phyloP scores from a whole-genome alignment of 129 eudicot species.

The Solidago caesia region DNA sequence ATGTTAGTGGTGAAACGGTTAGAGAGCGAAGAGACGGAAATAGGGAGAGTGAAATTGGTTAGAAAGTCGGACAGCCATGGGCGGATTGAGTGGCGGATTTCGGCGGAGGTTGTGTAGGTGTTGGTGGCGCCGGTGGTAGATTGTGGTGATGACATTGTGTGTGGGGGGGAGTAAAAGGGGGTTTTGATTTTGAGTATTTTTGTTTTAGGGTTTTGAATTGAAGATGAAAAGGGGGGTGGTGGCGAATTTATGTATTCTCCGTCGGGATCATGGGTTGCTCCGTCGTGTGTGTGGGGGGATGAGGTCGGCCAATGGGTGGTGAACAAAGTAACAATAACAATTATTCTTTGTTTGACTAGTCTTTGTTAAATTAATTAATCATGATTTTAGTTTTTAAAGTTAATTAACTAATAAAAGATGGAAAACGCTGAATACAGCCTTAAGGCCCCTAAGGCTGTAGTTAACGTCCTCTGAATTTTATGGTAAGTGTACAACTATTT shows the following conservation, averaged over 20 bases:
- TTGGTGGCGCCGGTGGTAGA: constrained; percentile 32
- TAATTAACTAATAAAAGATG: too few species aligned
- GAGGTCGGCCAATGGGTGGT: constrained; percentile 24
- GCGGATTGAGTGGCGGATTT: constrained; percentile 53
- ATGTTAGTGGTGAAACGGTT: constrained; percentile 56
- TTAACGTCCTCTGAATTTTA: too few species aligned
- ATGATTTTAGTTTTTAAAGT: too few species aligned
- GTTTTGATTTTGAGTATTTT: background rate
- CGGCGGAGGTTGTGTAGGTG: constrained; percentile 40
- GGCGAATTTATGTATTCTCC: constrained; percentile 20
- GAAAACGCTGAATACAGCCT: too few species aligned
- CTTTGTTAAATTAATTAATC: too few species aligned
- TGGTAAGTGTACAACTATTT: too few species aligned
- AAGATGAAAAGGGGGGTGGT: background rate
- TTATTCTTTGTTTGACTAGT: too few species aligned
- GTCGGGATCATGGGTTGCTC: constrained; percentile 31
- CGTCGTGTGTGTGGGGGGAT: constrained; percentile 27
- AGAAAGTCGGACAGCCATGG: constrained; percentile 59
- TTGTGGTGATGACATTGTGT: constrained; percentile 33
- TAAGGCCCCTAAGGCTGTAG: too few species aligned
- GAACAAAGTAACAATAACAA: background rate
- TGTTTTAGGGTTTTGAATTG: background rate
- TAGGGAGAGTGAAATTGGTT: constrained; percentile 58
- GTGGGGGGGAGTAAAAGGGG: background rate
- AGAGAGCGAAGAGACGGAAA: constrained; percentile 55